A percentile compares a stretch with the other conserved stretches of the same genome.
These are phyloP conservation scores for Taiwanofungus camphoratus DNA, from an alignment of 1,284 basidiomycete genomes.

Conservation along the genomic window DNA sequence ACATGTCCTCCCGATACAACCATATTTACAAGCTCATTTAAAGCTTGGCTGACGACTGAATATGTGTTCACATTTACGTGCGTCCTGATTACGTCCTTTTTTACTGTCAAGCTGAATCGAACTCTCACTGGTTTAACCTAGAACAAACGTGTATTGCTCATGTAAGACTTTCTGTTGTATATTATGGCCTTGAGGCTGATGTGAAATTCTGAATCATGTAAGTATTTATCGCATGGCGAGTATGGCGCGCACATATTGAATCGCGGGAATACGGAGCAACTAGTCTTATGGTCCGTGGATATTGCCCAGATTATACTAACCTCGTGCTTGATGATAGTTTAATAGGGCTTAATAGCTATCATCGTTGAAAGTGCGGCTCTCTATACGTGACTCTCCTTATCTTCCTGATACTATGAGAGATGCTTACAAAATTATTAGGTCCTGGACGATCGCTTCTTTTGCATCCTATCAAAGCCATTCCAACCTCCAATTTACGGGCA, in stretches of 20 bases:
- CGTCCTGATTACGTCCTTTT: not conserved
- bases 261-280: not conserved
- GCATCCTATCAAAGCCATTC: constrained; percentile 2
- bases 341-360: not conserved
- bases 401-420: not conserved
- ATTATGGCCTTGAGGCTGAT: not conserved
- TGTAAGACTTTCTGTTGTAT: constrained; percentile 1
- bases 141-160: not conserved
- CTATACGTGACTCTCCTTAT: not conserved
- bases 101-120: not conserved
- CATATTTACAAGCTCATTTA: not conserved
- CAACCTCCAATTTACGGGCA: constrained; percentile 4
- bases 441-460: constrained; percentile 3
- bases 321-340: not conserved
- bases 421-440: not conserved
- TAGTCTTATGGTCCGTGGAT: not conserved
- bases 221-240: constrained; percentile 4
- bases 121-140: not conserved
- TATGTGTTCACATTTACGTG: not conserved
- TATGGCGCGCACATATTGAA: constrained; percentile 1
- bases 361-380: constrained; percentile 4
- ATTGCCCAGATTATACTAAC: not conserved
- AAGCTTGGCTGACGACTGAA: not conserved
- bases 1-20: not conserved
- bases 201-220: not conserved